These are phyloP conservation scores for Fagopyrum esculentum DNA, from an alignment of 148 eudicot genomes.

Conservation along the genomic window DNA sequence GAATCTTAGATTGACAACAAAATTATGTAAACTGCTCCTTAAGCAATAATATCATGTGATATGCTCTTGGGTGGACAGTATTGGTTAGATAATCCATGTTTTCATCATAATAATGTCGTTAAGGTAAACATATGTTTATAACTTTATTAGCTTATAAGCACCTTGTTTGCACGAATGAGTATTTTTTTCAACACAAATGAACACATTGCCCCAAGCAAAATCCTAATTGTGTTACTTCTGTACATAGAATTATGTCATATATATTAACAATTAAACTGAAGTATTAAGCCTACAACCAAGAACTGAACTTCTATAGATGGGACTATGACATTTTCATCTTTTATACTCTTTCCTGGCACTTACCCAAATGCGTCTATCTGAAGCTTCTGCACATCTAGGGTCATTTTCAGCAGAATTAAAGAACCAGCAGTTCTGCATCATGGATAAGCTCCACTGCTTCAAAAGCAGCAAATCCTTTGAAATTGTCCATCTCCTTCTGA, in stretches of 20 bases:
- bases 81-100: background rate
- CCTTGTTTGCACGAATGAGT: no score
- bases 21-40: background rate
- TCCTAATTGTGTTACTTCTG: no score
- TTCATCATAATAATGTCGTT: no score
- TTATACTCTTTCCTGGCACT: constrained; percentile 51
- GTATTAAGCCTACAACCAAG: background rate
- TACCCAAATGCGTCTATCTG: constrained; percentile 94
- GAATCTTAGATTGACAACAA: background rate
- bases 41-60: background rate
- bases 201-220: no score
- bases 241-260: background rate
- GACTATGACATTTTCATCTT: background rate
- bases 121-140: no score
- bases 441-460: constrained; percentile 81
- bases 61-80: background rate
- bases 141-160: no score
- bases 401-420: constrained; percentile 78
- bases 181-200: no score
- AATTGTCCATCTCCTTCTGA: constrained; percentile 93
- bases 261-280: background rate
- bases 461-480: constrained; percentile 86
- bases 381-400: constrained; percentile 89
- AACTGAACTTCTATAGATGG: background rate
- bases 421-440: constrained; percentile 38